phyloP scores from a whole-genome alignment of 257 asterid genomes.

The Thymus mandschuricus region DNA sequence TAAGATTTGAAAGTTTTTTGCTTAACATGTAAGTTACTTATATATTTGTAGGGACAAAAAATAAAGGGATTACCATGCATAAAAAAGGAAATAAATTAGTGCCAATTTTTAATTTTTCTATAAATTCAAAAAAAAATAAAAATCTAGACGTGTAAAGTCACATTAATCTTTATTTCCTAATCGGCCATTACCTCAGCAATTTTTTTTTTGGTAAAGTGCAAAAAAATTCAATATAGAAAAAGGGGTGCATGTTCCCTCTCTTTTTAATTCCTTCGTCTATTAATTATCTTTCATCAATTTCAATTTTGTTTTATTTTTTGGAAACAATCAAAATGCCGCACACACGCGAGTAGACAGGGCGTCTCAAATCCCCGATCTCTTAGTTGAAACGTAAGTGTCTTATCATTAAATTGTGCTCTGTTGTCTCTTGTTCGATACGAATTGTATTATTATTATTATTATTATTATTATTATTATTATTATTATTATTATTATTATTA shows the following conservation, averaged over 20 bases:
- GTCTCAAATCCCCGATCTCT: too few relatives aligned
- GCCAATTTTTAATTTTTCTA: background rate
- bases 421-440: too few relatives aligned
- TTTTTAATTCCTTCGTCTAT: too few relatives aligned
- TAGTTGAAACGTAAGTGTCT: too few relatives aligned
- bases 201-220: background rate
- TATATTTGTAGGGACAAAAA: background rate
- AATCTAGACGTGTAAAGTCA: slow-evolving; percentile 1
- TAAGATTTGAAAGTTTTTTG: slow-evolving; percentile 21
- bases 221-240: background rate
- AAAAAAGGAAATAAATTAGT: background rate
- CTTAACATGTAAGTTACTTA: slow-evolving; percentile 27
- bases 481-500: too few relatives aligned
- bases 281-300: too few relatives aligned
- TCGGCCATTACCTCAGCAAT: background rate
- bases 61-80: background rate
- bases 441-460: too few relatives aligned
- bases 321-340: too few relatives aligned
- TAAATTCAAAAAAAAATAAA: slow-evolving; percentile 1
- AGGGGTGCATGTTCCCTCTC: background rate
- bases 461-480: too few relatives aligned
- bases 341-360: too few relatives aligned
- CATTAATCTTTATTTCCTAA: background rate
- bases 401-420: too few relatives aligned
- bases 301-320: too few relatives aligned